Base-by-base conservation (phyloP, 129 eudicot genomes). In the Saposhnikovia divaricata region DNA sequence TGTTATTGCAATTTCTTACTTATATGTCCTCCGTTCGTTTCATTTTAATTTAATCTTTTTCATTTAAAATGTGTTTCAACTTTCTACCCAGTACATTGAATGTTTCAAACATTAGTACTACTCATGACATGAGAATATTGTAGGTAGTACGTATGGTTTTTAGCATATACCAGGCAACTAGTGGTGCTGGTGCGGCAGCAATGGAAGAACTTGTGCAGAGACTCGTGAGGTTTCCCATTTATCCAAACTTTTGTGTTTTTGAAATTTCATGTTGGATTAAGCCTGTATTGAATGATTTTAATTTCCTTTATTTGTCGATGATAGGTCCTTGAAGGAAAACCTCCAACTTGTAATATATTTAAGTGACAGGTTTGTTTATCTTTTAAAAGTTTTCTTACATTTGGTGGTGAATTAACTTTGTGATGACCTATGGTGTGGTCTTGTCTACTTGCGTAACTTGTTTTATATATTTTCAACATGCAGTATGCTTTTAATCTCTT, bases 121-220 rank as follows among this genome's bases (percentile, higher is more conserved):
- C 74, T 53, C 75, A 6, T 37, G 25, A 74, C 37, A 34, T 40
- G 45, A 57, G 83, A 48, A 50, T 31, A 44, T 66, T 90, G 81
- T 83, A 96, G 99, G 98, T 96, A 15, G 66, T 77, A 71, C 94
- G 99, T 23, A 92, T 96, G 99, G 98, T 90, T 75, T 98, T 96
- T 47, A 96, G 99, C 82, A 96, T 98, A 63, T 96, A 92, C 80
- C 99, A 96, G 86, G 98, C 99, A 57, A 98, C 98, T 79, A 96
- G 98, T 89, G 99, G 99, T 71, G 98, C 99, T 69, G 99, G 99
- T 83, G 99, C 99, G 66, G 99, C 99, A 27, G 99, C 99, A 42
- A 96, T 96, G 99, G 98, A 92, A 82, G 99, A 96, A 89, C 99
- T 96, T 77, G 94, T 87, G 76, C 87, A 81, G 83, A 96, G 86